Evolutionary conservation across 148 eudicot species (phyloP).

Genomic region (Linanthus parryae): DNA sequence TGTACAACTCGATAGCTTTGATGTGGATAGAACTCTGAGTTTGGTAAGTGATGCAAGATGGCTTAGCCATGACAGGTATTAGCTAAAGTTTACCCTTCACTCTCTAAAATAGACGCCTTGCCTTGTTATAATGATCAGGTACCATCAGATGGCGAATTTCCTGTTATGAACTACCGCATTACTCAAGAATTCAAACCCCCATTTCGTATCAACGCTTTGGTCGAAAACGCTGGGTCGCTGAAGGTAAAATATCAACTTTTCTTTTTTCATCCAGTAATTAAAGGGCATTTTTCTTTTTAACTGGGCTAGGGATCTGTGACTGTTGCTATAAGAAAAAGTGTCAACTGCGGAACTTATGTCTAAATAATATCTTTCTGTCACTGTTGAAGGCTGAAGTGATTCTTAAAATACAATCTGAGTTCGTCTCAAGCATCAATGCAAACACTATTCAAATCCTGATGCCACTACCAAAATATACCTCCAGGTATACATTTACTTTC

Average conservation of each 20-base stretch:
- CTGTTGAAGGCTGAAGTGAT: constrained; percentile 61
- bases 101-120: constrained; percentile 1
- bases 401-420: constrained; percentile 76
- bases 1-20: constrained; percentile 90
- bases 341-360: too few species aligned
- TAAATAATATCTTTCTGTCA: constrained; percentile 18
- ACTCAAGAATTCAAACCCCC: constrained; percentile 98
- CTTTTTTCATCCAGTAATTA: too few species aligned
- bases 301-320: too few species aligned
- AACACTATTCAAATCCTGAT: constrained; percentile 69
- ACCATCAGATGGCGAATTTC: constrained; percentile 96
- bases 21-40: constrained; percentile 32
- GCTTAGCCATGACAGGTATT: not conserved
- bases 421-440: constrained; percentile 58
- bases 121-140: constrained; percentile 38
- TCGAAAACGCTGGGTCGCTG: constrained; percentile 89
- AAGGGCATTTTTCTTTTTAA: too few species aligned
- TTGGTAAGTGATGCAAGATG: constrained; percentile 20
- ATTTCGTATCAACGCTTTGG: constrained; percentile 66
- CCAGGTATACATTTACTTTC: too few species aligned
- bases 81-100: not conserved
- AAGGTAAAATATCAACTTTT: constrained; percentile 45
- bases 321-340: too few species aligned
- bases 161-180: constrained; percentile 98
- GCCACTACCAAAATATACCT: constrained; percentile 75